Base-by-base conservation (phyloP, 768 basidiomycete species). In the Boletus rubescentipes region DNA sequence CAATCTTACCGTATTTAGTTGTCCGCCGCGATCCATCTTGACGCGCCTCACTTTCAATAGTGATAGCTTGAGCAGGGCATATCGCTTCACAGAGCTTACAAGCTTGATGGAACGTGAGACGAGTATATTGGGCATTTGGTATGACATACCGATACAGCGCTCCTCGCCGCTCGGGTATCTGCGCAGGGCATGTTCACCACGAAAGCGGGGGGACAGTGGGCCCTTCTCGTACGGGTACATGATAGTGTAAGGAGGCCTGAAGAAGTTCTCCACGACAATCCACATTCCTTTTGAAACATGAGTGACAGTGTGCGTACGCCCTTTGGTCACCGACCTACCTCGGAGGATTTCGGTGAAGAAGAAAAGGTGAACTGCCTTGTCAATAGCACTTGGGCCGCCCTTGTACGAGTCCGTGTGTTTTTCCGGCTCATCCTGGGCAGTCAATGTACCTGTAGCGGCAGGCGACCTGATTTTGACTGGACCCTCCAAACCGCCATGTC, bases 21-120 rank as follows among this genome's bases (percentile, higher is more conserved):
- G 97, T 99, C 75, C 93, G 83, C 68, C 97, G 83, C 49, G 93
- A 95, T 40, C 97, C 97, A 69, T 99, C 97, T 73, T 86, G 77
- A 59, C 97, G 88, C 51, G 94, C 86, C 73, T 99, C 97, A 56
- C 93, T 96, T 75, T 99, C 97, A 61, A 99, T 99, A 23, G 97
- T 98, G 69, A 99, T 99, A 29, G 97, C 97, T 71, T 98, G 97
- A 26, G 97, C 97, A 32, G 97, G 97, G 70, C 97, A 99, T 65
- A 99, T 99, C 36, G 97, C 96, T 73, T 98, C 97, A 67, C 97
- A 99, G 20, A 99, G 84, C 73, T 98, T 98, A 77, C 97, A 99
- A 29, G 97, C 96, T 98, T 62, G 41, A 49, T 21, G 38, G 38
- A 49, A 37, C 26, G 20, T 60, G 34, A 68, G 49, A 10, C 10